Percentiles rank a stretch among this genome's conserved stretches.
phyloP scores from a whole-genome alignment of 306 rosid genomes.

The Ormosia semicastrata region DNA sequence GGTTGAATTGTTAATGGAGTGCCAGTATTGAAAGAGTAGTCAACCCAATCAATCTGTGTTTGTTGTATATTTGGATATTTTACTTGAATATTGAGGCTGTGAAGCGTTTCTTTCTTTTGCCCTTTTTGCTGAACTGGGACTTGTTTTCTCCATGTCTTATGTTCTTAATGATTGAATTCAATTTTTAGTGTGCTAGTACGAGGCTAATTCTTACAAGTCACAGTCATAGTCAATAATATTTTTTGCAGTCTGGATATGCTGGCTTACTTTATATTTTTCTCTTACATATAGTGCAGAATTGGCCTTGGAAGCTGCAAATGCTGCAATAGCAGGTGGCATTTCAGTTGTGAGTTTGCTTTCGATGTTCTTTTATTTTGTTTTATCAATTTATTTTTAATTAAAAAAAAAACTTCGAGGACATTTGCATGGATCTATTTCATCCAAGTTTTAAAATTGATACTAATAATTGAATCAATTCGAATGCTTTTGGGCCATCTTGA shows the following conservation, averaged over 20 bases:
- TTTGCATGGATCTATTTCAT: neutral
- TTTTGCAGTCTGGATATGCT: neutral
- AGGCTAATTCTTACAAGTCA: neutral
- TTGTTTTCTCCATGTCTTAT: neutral
- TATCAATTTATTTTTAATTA: neutral
- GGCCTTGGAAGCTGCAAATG: constrained; percentile 82
- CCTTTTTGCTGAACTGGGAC: neutral
- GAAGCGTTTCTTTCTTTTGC: neutral
- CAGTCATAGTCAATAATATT: neutral
- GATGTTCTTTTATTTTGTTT: constrained; percentile 3
- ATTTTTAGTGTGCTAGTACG: neutral
- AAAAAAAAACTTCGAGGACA: neutral
- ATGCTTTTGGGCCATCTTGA: constrained; percentile 8
- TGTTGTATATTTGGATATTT: neutral
- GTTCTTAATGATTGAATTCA: neutral
- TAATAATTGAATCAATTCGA: neutral
- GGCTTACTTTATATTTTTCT: constrained; percentile 25
- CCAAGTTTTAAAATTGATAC: neutral
- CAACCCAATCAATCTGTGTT: neutral
- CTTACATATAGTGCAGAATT: constrained; percentile 61
- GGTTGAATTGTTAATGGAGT: neutral
- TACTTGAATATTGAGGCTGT: neutral
- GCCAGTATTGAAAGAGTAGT: neutral
- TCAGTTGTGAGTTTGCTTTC: constrained; percentile 67
- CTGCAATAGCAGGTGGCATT: constrained; percentile 82